Base-by-base conservation (phyloP, 2,329 filamentous ascomycete species). In the Fusarium foetens region DNA sequence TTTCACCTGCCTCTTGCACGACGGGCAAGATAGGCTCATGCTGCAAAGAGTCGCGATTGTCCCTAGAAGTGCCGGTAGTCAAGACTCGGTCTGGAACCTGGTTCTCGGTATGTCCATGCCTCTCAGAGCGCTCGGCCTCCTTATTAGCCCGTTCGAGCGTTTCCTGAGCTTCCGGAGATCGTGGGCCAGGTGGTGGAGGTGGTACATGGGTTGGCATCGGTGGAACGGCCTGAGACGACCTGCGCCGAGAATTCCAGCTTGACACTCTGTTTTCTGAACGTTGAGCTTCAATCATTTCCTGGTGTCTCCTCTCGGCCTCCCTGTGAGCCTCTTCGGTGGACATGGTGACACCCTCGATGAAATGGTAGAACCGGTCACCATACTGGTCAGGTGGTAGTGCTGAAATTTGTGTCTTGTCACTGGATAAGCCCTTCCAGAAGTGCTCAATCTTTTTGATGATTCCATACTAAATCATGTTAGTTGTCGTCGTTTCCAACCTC, bases 381-480 rank as follows among this genome's bases (percentile, higher is more conserved):
- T 99, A 99, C 63, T 94, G 89, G 69, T 94, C 90, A 1, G 96
- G 95, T 1, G 95, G 93, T 29, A 98, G 91, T 5, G 96, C 94
- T 0, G 95, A 98, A 68, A 99, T 98, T 79, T 98, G 92, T 38
- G 89, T 90, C 76, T 94, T 91, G 76, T 96, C 93, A 76, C 91
- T 89, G 5, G 92, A 94, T 66, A 98, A 85, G 41, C 96, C 95
- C 85, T 99, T 99, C 92, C 95, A 96, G 83, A 98, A 96, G 82
- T 98, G 92, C 82, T 99, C 96, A 69, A 95, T 89, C 80, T 96
- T 95, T 84, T 99, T 99, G 82, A 97, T 89, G 72, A 95, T 90
- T 74, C 94, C 94, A 81, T 98, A 99, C 94, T 97, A 76, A 31
- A 61, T 57, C 63, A 58, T 53, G 63, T 83, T 77, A 81, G 78